Base-by-base conservation (phyloP, 306 rosid species). In the Prosopis cineraria region DNA sequence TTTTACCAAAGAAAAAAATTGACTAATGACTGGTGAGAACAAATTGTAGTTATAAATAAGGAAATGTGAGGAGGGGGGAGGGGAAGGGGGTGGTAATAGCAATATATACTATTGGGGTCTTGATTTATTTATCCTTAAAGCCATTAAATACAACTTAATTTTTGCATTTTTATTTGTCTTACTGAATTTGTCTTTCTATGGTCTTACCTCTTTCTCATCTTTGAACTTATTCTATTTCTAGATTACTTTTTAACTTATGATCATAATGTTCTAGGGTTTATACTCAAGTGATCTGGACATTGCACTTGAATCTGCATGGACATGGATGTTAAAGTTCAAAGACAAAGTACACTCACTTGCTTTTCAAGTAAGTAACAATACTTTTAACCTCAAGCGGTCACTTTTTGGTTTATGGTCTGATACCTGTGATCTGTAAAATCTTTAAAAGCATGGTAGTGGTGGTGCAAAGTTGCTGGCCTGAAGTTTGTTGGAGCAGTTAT, bases 391-490 rank as follows among this genome's bases (percentile, higher is more conserved):
- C 25, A 47, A 68, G 47, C 67, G 17, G 16, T 78, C 47, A 47
- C 74, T 71, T 65, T 81, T 60, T 52, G 44, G 22, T 67, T 65
- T 81, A 48, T 64, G 30, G 66, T 86, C 70, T 84, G 64, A 79
- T 88, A 76, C 56, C 36, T 75, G 53, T 77, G 44, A 68, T 39
- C 17, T 74, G 52, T 79, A 31, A 81, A 30, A 13, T 85, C 67
- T 39, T 83, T 36, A 22, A 75, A 70, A 84, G 90, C 73, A 74
- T 50, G 98, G 90, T 68, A 85, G 82, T 36, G 86, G 97, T 53
- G 98, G 98, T 36, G 81, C 86, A 44, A 89, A 89, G 92, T 84
- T 92, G 86, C 90, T 88, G 81, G 98, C 96, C 82, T 95, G 88
- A 92, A 87, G 84, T 95, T 92, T 89, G 96, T 95, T 52, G 90